Percentiles rank a stretch among this genome's conserved stretches.
Conservation (phyloP, 495 filamentous ascomycete species). For the Aspergillus conjunctus region DNA sequence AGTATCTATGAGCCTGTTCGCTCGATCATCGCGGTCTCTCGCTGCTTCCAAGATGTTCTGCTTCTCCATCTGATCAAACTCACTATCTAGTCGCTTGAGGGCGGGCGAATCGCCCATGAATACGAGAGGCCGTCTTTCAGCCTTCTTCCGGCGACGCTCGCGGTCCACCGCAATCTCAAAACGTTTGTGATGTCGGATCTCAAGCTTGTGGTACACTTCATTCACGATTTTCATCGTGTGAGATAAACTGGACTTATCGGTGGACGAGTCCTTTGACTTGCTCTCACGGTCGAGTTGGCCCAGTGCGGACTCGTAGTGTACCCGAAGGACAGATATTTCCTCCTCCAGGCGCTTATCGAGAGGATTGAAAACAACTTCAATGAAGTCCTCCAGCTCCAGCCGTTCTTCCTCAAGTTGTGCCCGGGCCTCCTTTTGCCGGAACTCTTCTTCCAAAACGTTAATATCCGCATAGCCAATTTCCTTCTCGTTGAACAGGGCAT, state of each 20-base stretch:
- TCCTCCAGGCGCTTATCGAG: slow-evolving; percentile 54
- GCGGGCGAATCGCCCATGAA: slow-evolving; percentile 52
- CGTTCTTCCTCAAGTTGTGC: slow-evolving; percentile 58
- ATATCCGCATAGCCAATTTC: slow-evolving; percentile 66
- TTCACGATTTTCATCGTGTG: slow-evolving; percentile 52
- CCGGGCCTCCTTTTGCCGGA: slow-evolving; percentile 56
- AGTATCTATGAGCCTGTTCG: slow-evolving; percentile 55
- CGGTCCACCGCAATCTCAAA: slow-evolving; percentile 55
- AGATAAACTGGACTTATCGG: slow-evolving; percentile 41
- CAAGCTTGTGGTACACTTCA: slow-evolving; percentile 48
- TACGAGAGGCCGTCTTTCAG: slow-evolving; percentile 53
- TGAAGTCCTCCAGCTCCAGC: slow-evolving; percentile 55
- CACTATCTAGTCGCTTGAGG: slow-evolving; percentile 51
- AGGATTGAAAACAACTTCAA: slow-evolving; percentile 53
- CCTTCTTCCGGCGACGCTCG: slow-evolving; percentile 54
- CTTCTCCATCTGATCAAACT: slow-evolving; percentile 57
- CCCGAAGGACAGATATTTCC: slow-evolving; percentile 54
- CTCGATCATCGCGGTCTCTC: slow-evolving; percentile 51
- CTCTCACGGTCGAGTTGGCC: slow-evolving; percentile 46
- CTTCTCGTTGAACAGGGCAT: slow-evolving; percentile 59
- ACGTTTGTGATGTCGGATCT: slow-evolving; percentile 53
- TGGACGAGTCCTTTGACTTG: slow-evolving; percentile 35
- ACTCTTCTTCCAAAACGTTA: slow-evolving; percentile 60
- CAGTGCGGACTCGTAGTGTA: slow-evolving; percentile 51
- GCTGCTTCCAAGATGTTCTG: slow-evolving; percentile 54